These are phyloP conservation scores for Diaporthe ampelina DNA, from an alignment of 2,329 filamentous ascomycete species.

Conservation along the genomic window DNA sequence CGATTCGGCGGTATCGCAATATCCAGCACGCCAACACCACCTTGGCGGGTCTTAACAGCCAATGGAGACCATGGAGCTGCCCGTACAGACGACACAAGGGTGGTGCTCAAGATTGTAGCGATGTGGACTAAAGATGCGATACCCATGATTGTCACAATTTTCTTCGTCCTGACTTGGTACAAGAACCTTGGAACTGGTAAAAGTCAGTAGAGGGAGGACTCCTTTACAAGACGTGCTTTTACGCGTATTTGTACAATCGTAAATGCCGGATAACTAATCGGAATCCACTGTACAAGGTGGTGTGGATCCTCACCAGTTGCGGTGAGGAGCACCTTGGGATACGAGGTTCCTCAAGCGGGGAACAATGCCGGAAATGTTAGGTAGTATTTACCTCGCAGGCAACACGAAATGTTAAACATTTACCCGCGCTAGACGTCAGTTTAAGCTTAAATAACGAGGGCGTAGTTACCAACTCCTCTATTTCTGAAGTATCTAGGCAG, in stretches of 20 bases:
- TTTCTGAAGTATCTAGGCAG: neutral
- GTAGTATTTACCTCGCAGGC: slow-evolving; percentile 4
- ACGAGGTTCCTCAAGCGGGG: slow-evolving; percentile 20
- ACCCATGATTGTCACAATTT: neutral
- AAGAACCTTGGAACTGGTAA: neutral
- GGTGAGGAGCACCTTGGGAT: slow-evolving; percentile 7
- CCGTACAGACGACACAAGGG: neutral
- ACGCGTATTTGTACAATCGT: neutral
- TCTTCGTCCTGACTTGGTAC: neutral
- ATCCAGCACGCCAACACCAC: slow-evolving; percentile 17
- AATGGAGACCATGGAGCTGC: neutral
- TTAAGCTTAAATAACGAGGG: neutral
- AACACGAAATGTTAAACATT: neutral
- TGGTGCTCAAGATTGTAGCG: neutral
- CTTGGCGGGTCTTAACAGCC: neutral
- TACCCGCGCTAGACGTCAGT: neutral
- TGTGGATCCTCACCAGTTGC: slow-evolving; percentile 19
- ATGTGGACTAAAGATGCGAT: neutral
- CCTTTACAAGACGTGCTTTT: neutral
- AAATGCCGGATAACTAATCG: neutral
- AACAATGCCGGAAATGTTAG: slow-evolving; percentile 21
- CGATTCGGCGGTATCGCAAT: slow-evolving; percentile 16
- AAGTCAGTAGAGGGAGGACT: neutral
- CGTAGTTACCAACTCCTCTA: neutral
- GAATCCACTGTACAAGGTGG: neutral